Evolutionary conservation across 1,139 yeast genomes (phyloP).

Genomic region (Sugiyamaella paludigena): DNA sequence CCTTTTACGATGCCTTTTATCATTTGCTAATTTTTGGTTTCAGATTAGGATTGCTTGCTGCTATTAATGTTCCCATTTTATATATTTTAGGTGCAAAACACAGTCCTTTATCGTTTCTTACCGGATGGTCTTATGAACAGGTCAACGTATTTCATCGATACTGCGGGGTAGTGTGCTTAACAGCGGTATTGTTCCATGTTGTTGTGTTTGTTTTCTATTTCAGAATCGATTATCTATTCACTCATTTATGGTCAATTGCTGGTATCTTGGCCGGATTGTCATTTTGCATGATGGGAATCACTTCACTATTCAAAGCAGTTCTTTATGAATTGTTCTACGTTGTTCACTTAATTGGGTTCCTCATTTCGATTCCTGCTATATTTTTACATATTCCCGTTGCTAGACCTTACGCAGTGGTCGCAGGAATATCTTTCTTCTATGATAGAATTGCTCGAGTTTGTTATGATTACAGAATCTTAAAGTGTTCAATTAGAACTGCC

Average conservation of each 20-base stretch:
- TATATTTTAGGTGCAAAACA: constrained; percentile 33
- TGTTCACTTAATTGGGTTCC: constrained; percentile 27
- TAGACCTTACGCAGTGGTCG: constrained; percentile 26
- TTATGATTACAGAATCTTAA: constrained; percentile 26
- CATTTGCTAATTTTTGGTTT: constrained; percentile 26
- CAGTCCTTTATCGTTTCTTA: constrained; percentile 27
- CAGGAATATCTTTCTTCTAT: constrained; percentile 27
- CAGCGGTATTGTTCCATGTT: constrained; percentile 24
- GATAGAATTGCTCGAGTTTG: constrained; percentile 26
- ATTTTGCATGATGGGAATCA: constrained; percentile 26
- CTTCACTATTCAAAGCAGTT: constrained; percentile 19
- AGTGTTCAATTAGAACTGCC: constrained; percentile 20
- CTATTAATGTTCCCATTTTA: constrained; percentile 28
- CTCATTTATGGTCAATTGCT: constrained; percentile 24
- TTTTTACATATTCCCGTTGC: constrained; percentile 29
- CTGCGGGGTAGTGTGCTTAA: constrained; percentile 26
- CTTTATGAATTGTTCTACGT: constrained; percentile 29
- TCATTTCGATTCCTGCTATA: constrained; percentile 28
- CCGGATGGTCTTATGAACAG: constrained; percentile 36
- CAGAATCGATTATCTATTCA: constrained; percentile 23
- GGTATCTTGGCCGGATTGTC: constrained; percentile 28
- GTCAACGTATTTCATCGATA: constrained; percentile 31
- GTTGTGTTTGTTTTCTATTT: constrained; percentile 26
- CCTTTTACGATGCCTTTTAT: constrained; percentile 17
- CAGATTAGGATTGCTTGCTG: constrained; percentile 29